Evolutionary conservation across 768 basidiomycete genomes (phyloP), one percentile per base, ranked within the genome.

Genomic region (Xerocomus spinulosus): DNA sequence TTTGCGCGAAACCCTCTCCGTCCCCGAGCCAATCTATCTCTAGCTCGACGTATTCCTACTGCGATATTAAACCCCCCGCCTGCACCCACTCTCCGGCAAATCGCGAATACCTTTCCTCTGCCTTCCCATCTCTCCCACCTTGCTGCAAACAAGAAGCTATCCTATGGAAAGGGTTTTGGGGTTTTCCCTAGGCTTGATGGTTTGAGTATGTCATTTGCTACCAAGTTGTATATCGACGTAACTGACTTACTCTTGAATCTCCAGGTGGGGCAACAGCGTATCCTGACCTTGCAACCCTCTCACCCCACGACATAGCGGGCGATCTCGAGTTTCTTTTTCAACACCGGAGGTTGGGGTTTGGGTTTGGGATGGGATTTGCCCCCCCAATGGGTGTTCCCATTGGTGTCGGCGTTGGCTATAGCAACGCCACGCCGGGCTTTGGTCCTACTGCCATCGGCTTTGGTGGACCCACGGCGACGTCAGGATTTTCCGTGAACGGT

Each of bases 61-160:
- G 69, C 73, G 15, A 77, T 77, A 10, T 70, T 73, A 23, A 73
- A 78, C 18, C 69, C 78, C 3, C 76, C 77, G 9, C 73, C 74
- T 5, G 71, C 82, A 9, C 85, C 81, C 2, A 78, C 81, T 9
- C 70, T 89, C 25, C 79, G 82, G n/a, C 78, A 83, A 57, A 78
- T 88, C 25, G 68, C 83, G 56, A 82, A 81, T 53, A 71, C 78
- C 13, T 73, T 78, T 49, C 80, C 83, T 1, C 76, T 79, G 44
- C 70, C 68, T 4, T 61, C 60, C 38, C 52, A 54, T 29, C 57
- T 52, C 35, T 58, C 50, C 37, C 58, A 57, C 51, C 49, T 47
- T 43, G 57, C 54, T 43, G 50, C 51, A 26, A 60, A 50, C 51
- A 63, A 54, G 39, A 52, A 35, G 32, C 33, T 45, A 49, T 62